A percentile compares a stretch with the other conserved stretches of the same genome.
These are phyloP conservation scores for Cordyceps fumosorosea DNA, from an alignment of 2,329 filamentous ascomycete species.

Conservation along the genomic window DNA sequence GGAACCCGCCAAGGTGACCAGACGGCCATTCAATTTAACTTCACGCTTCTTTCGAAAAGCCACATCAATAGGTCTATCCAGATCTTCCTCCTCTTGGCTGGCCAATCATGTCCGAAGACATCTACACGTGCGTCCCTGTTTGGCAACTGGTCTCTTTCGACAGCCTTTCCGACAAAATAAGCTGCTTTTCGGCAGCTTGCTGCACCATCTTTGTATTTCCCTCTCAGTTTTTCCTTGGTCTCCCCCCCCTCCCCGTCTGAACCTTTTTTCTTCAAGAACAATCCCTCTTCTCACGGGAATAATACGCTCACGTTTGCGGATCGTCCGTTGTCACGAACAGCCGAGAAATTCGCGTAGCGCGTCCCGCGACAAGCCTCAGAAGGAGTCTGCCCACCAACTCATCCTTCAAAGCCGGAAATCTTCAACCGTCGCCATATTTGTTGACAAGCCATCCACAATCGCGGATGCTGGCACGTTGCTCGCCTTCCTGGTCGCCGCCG, in stretches of 20 bases:
- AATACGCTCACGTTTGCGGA: not conserved
- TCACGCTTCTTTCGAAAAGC: not conserved
- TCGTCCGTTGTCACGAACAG: not conserved
- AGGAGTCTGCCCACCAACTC: not conserved
- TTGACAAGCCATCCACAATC: not conserved
- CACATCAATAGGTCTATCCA: not conserved
- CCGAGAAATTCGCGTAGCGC: not conserved
- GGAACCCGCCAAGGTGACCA: not conserved
- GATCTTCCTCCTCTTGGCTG: not conserved
- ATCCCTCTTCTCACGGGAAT: too few species aligned
- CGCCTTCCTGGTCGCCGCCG: not conserved
- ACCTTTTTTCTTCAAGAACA: too few species aligned
- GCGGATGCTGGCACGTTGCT: not conserved
- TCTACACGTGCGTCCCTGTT: slow-evolving; percentile 9
- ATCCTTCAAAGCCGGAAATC: not conserved
- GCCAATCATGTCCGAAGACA: not conserved
- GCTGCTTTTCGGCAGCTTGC: not conserved
- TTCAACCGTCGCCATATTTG: not conserved
- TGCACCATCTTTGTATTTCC: not conserved
- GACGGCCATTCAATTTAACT: not conserved
- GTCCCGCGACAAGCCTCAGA: not conserved
- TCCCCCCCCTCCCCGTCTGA: not conserved
- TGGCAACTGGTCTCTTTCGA: not conserved
- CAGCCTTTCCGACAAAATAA: too few species aligned
- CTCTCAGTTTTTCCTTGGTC: not conserved